phyloP scores from a whole-genome alignment of 345 rosid genomes.

The Pistacia integerrima region DNA sequence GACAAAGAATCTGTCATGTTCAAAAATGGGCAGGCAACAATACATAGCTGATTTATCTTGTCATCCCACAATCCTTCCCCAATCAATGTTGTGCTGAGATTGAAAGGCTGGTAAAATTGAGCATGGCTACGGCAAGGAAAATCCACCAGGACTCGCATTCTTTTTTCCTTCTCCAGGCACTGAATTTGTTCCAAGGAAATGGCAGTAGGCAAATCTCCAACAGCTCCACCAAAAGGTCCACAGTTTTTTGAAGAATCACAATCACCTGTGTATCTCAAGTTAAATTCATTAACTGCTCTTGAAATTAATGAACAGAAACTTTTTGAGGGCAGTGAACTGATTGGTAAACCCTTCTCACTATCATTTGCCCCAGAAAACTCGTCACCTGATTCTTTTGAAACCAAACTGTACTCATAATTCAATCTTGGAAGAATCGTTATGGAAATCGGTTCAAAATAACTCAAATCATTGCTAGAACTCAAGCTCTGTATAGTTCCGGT shows the following conservation, averaged over 20 bases:
- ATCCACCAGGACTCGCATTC: conserved; percentile 20
- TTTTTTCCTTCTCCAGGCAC: conserved; percentile 28
- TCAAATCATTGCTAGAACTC: conserved; percentile 20
- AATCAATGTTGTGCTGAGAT: conserved; percentile 28
- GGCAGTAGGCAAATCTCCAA: conserved; percentile 24
- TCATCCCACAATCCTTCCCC: conserved; percentile 60
- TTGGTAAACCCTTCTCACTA: conserved; percentile 16
- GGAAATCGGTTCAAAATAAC: conserved; percentile 39
- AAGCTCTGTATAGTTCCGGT: conserved; percentile 48
- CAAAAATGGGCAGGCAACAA: conserved; percentile 36
- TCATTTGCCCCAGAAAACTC: conserved; percentile 18
- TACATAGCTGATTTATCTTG: conserved; percentile 31
- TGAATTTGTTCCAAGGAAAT: conserved; percentile 29
- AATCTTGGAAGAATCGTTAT: conserved; percentile 27
- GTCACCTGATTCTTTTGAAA: conserved; percentile 1
- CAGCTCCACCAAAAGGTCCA: conserved; percentile 16
- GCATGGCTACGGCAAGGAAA: conserved; percentile 16
- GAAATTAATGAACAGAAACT: conserved; percentile 26
- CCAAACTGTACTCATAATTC: too few species aligned
- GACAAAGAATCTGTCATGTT: conserved; percentile 28
- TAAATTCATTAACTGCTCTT: conserved; percentile 16
- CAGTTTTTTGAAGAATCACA: conserved; percentile 30
- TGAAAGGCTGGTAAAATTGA: conserved; percentile 22
- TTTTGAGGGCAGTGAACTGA: conserved; percentile 1
- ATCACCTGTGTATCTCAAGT: conserved; percentile 21